Base-by-base conservation (phyloP, 805 yeast genomes). In the Candida fluviatilis region DNA sequence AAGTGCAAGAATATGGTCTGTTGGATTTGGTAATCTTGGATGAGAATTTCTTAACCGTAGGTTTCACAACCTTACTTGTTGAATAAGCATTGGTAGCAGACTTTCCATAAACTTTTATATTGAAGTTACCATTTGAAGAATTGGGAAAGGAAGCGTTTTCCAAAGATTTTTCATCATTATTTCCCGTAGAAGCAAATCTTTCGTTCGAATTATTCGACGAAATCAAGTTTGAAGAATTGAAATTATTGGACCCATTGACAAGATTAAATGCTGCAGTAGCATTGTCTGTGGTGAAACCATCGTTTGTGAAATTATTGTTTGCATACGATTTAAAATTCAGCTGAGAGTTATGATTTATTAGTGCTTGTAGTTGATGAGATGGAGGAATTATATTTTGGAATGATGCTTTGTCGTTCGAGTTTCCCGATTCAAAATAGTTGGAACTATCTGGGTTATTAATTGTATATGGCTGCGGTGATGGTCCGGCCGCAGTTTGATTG, bases 1-100 rank as follows among this genome's bases (percentile, higher is more conserved):
- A 64, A 10, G 58, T 42, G 48, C 80, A 75, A 17, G 48, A 51
- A 43, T 58, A 71, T 2, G 73, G 72, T 23, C 71, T 58, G 10
- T 18, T 39, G 17, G 40, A 31, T 21, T 34, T 18, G 36, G 26
- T 19, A 18, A 17, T 19, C n/a, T 26, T 26, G 17, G 29, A 18
- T 4, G 40, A 23, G 11, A 41, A 33, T 19, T 37, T 39, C n/a
- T 40, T 26, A 19, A 21, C 23, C 21, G 36, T 29, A 19, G 36
- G 37, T 30, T 38, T 37, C 26, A 37, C 38, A 23, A 31, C 28
- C 14, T 31, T 31, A 13, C 29, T 13, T 6, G 24, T 6, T 10
- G 24, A 21, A 10, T 21, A 10, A 5, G 29, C n/a, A 13, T 26
- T 26, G 13, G 13, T 13, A 26, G 14, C 29, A 26, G 29, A 13